Conservation (phyloP, 768 basidiomycete species). For the Boletus rufocinnamomeus region DNA sequence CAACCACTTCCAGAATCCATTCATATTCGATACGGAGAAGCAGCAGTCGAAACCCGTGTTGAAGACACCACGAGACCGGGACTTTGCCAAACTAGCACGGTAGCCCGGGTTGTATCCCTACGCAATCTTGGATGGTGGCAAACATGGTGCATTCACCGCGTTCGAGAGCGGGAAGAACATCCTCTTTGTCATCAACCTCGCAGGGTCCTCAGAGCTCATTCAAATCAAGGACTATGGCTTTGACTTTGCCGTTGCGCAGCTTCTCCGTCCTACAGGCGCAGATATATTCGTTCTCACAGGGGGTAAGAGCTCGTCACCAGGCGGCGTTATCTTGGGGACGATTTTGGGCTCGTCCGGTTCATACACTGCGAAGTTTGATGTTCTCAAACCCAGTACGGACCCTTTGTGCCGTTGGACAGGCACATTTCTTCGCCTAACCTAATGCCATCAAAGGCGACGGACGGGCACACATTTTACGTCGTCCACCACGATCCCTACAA, state of each 20-base stretch:
- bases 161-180: conserved; percentile 33
- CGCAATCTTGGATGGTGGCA: conserved; percentile 24
- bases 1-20: conserved; percentile 59
- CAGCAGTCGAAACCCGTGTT: conserved; percentile 31
- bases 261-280: conserved; percentile 1
- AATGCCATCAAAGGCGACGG: not conserved
- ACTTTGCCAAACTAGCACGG: conserved; percentile 29
- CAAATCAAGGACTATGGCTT: not conserved
- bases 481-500: conserved; percentile 66
- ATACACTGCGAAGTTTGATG: not conserved
- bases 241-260: conserved; percentile 15
- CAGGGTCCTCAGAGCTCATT: conserved; percentile 6
- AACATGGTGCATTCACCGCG: conserved; percentile 34
- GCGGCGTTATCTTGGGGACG: conserved; percentile 12
- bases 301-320: not conserved
- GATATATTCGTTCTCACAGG: conserved; percentile 18
- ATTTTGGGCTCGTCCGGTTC: conserved; percentile 15
- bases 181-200: conserved; percentile 35
- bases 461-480: conserved; percentile 43
- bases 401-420: not conserved
- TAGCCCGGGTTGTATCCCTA: conserved; percentile 21
- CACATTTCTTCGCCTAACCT: conserved; percentile 20
- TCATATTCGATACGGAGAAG: conserved; percentile 26
- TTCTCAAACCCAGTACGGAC: conserved; percentile 22
- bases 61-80: conserved; percentile 13